Base-by-base conservation (phyloP, 2,329 filamentous ascomycete species). In the Claviceps digitariae region DNA sequence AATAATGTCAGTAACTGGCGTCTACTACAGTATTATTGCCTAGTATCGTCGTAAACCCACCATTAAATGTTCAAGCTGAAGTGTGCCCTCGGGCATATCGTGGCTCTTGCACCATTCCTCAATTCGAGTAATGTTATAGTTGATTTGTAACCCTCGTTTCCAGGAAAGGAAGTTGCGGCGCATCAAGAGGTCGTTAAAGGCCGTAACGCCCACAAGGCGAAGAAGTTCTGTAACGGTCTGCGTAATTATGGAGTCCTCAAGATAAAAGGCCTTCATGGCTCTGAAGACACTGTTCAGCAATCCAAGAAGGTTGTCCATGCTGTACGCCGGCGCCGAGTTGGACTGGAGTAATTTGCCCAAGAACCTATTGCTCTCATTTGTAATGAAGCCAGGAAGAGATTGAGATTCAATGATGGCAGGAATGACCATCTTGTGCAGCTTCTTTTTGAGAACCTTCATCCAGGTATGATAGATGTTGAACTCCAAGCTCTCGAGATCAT, bases 61-160 rank as follows among this genome's bases (percentile, higher is more conserved):
- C 93, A 98, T 98, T 61, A 98, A 74, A 75, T 98, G 93, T 75
- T 98, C 93, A 54, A 98, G 79, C 73, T 97, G 91, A 52, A 98
- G 78, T 31, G 91, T 98, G 53, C 93, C 93, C 71, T 98, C 91
- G 1, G 93, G 93, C 91, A 98, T 97, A 62, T 97, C 93, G 68
- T 98, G 94, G 65, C 90, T 95, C 82, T 98, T 98, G 74, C 93
- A 98, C 93, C 93, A 98, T 72, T 98, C 93, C 70, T 98, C 93
- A 58, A 98, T 98, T 54, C 93, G 83, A 25, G 93, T 98, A 69
- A 98, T 98, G 74, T 98, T 98, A 77, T 98, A 98, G 74, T 98
- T 98, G 74, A 98, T 98, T 71, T 98, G 93, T 52, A 98, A 81
- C 62, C 93, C 93, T 69, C 93, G 89, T 77, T 98, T 98, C 93